phyloP scores from a whole-genome alignment of 2,329 filamentous ascomycete species.

The Cyphellophora attinorum region DNA sequence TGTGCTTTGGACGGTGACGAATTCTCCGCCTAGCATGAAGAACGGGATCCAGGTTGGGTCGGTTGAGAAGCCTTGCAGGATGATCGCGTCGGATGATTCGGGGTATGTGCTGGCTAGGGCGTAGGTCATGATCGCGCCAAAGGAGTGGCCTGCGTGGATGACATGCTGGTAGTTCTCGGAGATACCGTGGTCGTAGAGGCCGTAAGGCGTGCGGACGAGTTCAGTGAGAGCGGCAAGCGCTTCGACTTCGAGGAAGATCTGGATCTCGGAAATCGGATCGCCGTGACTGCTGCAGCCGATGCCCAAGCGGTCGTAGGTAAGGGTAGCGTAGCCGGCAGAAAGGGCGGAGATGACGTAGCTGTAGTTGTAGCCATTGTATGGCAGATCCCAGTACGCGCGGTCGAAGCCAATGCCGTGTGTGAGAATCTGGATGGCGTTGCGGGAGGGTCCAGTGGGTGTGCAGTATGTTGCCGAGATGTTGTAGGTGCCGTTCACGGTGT shows the following conservation, averaged over 20 bases:
- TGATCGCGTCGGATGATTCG: constrained; percentile 45
- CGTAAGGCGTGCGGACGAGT: constrained; percentile 35
- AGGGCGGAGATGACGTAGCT: constrained; percentile 51
- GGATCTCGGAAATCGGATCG: constrained; percentile 51
- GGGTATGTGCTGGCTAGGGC: constrained; percentile 36
- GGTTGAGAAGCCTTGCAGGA: constrained; percentile 53
- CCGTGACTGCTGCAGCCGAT: constrained; percentile 50
- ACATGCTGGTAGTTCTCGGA: constrained; percentile 27
- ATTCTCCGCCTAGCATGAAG: constrained; percentile 15
- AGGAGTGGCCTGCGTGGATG: constrained; percentile 54
- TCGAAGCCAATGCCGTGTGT: constrained; percentile 30
- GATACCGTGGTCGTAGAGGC: constrained; percentile 39
- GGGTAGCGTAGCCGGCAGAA: constrained; percentile 47
- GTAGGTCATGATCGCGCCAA: constrained; percentile 51
- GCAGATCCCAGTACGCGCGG: constrained; percentile 49
- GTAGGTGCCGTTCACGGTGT: constrained; percentile 44
- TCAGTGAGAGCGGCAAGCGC: constrained; percentile 46
- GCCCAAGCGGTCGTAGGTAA: constrained; percentile 54
- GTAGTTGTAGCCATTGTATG: constrained; percentile 51
- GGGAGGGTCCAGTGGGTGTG: constrained; percentile 35
- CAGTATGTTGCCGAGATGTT: constrained; percentile 54
- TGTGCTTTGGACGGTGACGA: constrained; percentile 8
- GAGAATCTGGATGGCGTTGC: constrained; percentile 25
- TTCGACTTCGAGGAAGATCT: constrained; percentile 48
- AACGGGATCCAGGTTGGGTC: constrained; percentile 35